Base-by-base conservation (phyloP, 192 early-diverging fungal species). In the Rhizophagus sp. region DNA sequence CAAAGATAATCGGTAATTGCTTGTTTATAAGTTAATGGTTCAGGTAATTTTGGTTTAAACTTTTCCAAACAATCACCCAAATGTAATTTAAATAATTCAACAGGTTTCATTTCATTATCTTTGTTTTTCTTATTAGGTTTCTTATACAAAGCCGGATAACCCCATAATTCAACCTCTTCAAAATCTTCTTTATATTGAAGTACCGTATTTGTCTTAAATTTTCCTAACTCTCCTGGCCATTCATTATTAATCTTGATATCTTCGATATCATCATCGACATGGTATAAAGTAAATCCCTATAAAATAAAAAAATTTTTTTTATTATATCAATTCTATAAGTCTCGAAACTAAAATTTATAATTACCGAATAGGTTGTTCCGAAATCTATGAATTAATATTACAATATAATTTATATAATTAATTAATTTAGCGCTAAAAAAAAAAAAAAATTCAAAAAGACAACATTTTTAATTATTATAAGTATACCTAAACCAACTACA, bases 31-130 rank as follows among this genome's bases (percentile, higher is more conserved):
- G 15, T 11, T 17, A 19, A 3, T 34, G 82, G 80, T 52, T 85
- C 87, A 22, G 73, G 73, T 15, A 75, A 62, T 33, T 75, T 75
- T 57, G 73, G 27, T 34, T 34, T 75, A 34, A 62, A 19, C 6
- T 61, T 22, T 19, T 75, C 61, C 10, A 27, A 3, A 22, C 5
- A 17, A 36, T 74, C n/a, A 4, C 27, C 49, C 30, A 75, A 75
- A 62, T 19, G 17, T 24, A 62, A 62, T 62, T 62, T 62, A 62
- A 62, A 62, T 24, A 62, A 62, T 24, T 62, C 61, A 1, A 24
- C 2, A 62, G n/a, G 17, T 62, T n/a, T 62, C n/a, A 1, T 24
- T 62, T 62, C 61, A 39, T 39, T 39, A 39, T 39, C 5, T 39
- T 4, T 11, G 5, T 3, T n/a, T 9, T 1, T 62, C n/a, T 8